These are phyloP conservation scores for Boletus edulis DNA, from an alignment of 768 basidiomycete genomes.

Conservation along the genomic window DNA sequence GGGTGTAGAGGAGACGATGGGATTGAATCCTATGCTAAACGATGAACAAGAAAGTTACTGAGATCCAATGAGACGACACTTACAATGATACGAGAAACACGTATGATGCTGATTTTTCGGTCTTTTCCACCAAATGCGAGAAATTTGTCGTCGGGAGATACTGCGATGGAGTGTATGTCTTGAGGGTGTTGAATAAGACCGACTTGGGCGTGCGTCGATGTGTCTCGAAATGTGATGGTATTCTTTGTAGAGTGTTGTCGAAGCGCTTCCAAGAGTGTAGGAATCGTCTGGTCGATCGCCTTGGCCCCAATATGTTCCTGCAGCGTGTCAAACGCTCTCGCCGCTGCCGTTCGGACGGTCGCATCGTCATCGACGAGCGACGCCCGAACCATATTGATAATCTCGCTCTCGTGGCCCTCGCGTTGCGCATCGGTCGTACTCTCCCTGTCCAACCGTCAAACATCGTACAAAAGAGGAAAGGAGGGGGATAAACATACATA, in stretches of 20 bases:
- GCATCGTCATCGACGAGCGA: constrained; percentile 88
- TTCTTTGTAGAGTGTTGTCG: constrained; percentile 44
- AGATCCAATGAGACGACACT: too few species aligned
- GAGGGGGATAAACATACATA: constrained; percentile 53
- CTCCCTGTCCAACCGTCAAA: constrained; percentile 48
- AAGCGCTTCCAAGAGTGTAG: constrained; percentile 89
- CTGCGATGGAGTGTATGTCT: too few species aligned
- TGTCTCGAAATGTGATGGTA: too few species aligned
- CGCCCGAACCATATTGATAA: constrained; percentile 78
- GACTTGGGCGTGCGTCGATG: too few species aligned
- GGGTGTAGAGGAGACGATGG: too few species aligned
- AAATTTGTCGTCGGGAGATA: too few species aligned
- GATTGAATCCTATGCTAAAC: too few species aligned
- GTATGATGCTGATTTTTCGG: too few species aligned
- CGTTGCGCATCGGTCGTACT: constrained; percentile 80
- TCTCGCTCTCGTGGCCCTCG: constrained; percentile 85
- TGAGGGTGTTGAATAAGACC: too few species aligned
- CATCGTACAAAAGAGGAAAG: background rate
- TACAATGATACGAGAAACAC: too few species aligned
- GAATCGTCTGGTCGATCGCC: constrained; percentile 96
- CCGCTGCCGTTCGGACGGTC: constrained; percentile 85
- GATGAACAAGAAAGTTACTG: too few species aligned
- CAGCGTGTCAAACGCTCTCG: constrained; percentile 85
- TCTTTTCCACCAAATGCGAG: too few species aligned
- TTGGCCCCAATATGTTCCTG: constrained; percentile 88